phyloP scores from a whole-genome alignment of 2,329 filamentous ascomycete species.

The Tolypocladium album region DNA sequence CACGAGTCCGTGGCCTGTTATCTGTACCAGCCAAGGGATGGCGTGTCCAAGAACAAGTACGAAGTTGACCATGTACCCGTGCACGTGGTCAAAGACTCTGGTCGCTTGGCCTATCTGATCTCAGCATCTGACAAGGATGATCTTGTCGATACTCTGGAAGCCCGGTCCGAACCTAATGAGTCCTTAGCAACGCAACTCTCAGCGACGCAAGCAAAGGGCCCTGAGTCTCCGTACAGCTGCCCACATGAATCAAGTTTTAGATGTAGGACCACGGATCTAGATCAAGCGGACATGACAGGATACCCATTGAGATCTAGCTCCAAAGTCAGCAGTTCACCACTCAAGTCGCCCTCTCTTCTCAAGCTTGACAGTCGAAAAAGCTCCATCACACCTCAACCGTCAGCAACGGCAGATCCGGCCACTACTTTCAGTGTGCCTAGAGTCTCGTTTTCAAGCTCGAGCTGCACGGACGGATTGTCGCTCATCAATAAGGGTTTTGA shows the following conservation, averaged over 20 bases:
- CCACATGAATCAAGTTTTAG: not conserved
- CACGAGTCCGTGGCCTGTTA: conserved; percentile 3
- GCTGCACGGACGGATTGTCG: conserved; percentile 10
- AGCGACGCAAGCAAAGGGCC: too few relatives aligned
- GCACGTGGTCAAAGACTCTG: conserved; percentile 1
- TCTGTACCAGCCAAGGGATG: conserved; percentile 1
- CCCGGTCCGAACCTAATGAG: not conserved
- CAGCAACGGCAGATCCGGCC: conserved; percentile 16
- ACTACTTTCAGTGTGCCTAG: conserved; percentile 22
- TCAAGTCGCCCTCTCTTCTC: conserved; percentile 3
- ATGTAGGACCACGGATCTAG: not conserved
- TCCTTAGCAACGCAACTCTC: not conserved
- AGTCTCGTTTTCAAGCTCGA: conserved; percentile 17
- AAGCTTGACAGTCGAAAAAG: conserved; percentile 10
- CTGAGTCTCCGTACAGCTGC: not conserved
- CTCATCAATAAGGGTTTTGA: conserved; percentile 8
- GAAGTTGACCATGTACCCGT: conserved; percentile 6
- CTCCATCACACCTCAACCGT: conserved; percentile 13
- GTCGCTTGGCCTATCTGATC: conserved; percentile 5
- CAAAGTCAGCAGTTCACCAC: not conserved
- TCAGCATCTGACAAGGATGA: conserved; percentile 3
- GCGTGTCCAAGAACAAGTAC: not conserved
- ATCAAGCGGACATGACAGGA: not conserved
- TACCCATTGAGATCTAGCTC: not conserved
- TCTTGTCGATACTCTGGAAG: not conserved